These are phyloP conservation scores for Citrullus mucosospermus DNA, from an alignment of 306 rosid species.

Conservation along the genomic window DNA sequence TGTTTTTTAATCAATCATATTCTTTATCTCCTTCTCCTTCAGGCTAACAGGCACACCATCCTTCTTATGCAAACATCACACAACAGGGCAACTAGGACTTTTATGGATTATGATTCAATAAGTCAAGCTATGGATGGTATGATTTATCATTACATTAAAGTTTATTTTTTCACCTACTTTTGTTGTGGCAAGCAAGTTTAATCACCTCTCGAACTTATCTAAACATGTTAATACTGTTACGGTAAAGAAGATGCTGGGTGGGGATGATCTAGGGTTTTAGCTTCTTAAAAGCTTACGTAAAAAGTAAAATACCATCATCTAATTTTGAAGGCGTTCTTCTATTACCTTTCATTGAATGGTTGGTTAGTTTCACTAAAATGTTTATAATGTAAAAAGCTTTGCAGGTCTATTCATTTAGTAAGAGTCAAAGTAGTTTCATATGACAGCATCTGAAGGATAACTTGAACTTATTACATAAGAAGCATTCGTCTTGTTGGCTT, in stretches of 20 bases:
- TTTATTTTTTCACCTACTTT: background rate
- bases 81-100: conserved; percentile 74
- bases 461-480: background rate
- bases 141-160: background rate
- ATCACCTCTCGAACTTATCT: background rate
- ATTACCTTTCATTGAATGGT: background rate
- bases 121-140: conserved; percentile 95
- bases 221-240: background rate
- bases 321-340: background rate
- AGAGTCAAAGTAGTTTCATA: background rate
- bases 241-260: background rate
- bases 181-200: background rate
- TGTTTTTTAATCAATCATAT: conserved; percentile 4
- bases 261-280: background rate
- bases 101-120: conserved; percentile 78
- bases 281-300: background rate
- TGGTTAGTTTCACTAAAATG: background rate
- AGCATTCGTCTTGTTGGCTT: background rate
- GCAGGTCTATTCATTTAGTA: background rate
- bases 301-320: background rate
- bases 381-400: background rate
- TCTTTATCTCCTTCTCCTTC: conserved; percentile 6
- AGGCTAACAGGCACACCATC: conserved; percentile 94
- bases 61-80: conserved; percentile 87
- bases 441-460: background rate